phyloP scores from a whole-genome alignment of 495 filamentous ascomycete species.

The Penicillium daleae region DNA sequence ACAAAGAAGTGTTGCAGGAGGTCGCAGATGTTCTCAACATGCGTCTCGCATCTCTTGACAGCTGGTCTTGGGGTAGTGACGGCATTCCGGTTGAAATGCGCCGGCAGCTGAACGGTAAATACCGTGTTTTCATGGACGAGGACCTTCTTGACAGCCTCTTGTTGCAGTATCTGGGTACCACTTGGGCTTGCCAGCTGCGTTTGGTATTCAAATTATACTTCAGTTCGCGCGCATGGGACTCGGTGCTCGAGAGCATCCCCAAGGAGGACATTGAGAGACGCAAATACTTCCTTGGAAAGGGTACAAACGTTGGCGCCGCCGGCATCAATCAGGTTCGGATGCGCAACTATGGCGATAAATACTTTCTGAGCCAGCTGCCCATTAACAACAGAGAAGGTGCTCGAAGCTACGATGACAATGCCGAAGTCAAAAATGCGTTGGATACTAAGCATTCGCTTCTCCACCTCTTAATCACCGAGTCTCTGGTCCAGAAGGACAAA shows the following conservation, averaged over 20 bases:
- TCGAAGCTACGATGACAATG: conserved; percentile 39
- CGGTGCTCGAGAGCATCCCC: conserved; percentile 41
- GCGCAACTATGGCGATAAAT: conserved; percentile 48
- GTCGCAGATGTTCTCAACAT: conserved; percentile 71
- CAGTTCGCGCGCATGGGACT: conserved; percentile 43
- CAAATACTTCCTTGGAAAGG: conserved; percentile 49
- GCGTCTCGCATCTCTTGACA: conserved; percentile 59
- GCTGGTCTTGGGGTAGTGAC: conserved; percentile 62
- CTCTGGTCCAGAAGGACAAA: conserved; percentile 59
- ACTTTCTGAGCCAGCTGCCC: conserved; percentile 59
- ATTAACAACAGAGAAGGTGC: conserved; percentile 25
- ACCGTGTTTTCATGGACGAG: conserved; percentile 66
- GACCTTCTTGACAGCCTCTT: conserved; percentile 69
- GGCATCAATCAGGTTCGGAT: conserved; percentile 41
- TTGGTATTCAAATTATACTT: conserved; percentile 38
- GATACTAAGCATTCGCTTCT: conserved; percentile 63
- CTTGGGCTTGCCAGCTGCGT: conserved; percentile 62
- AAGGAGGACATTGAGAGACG: conserved; percentile 50
- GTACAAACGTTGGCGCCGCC: conserved; percentile 9
- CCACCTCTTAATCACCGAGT: conserved; percentile 64
- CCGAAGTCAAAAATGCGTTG: conserved; percentile 45
- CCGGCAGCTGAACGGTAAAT: conserved; percentile 64
- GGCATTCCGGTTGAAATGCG: conserved; percentile 62
- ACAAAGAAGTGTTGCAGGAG: conserved; percentile 58
- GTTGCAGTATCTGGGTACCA: conserved; percentile 65